Base-by-base conservation (phyloP, 179 eudicot genomes). In the Vitellaria paradoxa region DNA sequence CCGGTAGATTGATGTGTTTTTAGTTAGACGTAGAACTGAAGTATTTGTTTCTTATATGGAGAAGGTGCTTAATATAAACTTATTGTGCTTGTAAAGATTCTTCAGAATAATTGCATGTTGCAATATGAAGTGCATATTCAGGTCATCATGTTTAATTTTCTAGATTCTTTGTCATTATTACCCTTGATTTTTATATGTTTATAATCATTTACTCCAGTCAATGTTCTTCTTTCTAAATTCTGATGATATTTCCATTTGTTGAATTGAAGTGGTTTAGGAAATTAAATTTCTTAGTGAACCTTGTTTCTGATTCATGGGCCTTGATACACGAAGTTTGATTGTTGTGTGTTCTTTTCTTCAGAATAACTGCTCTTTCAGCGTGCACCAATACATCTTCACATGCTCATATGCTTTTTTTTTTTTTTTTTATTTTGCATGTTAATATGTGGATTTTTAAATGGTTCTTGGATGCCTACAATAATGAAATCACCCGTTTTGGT, bases 201-300 rank as follows among this genome's bases (percentile, higher is more conserved):
- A 26, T 30, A n/a, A 26, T 2, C 30, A 70, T 20, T 49, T 49
- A 7, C 55, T 45, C n/a, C 21, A 15, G 50, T 17, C 0, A 45
- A 45, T 50, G 61, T 70, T 70, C 5, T 70, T 70, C 5, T 72
- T 37, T 9, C 9, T 9, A 15, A 10, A 5, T 56, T 30, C 18
- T 30, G 64, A 56, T 55, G 65, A 40, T 57, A 42, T 23, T 12
- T 30, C 72, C 20, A 21, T 3, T 3, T 30, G 5, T 5, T 49
- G 30, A 69, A 12, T 21, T 20, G 59, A 69, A 69, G 57, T 69
- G 49, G 49, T n/a, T 57, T 23, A 73, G 47, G 76, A 40, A 72
- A 15, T 59, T 52, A 26, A 72, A 17, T n/a, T 37, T 73, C 30
- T 61, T 12, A 20, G 64, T 40, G 26, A 57, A 57, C 9, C 0